Base-by-base conservation (phyloP, 257 asterid species). In the Fraxinus cuspidata region DNA sequence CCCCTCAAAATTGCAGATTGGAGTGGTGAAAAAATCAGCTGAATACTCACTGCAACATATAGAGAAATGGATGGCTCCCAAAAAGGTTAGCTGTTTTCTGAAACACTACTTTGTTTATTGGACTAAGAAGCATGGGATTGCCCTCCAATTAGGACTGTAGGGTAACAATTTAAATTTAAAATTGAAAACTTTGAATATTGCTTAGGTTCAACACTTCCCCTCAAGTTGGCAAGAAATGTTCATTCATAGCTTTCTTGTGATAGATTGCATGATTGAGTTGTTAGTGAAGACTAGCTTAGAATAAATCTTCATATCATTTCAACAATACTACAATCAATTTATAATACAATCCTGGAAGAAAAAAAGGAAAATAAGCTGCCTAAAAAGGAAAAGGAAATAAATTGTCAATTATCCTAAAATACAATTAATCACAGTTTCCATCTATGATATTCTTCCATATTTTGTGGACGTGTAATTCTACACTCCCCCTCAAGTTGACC, bases 11-110 rank as follows among this genome's bases (percentile, higher is more conserved):
- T 64, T 69, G 56, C 85, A 95, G 99, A 70, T 95, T 82, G 99
- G 99, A 53, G 84, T 95, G 72, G 89, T 91, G 85, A 89, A 84
- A 80, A 91, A 88, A 89, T 89, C 97, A 27, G 97, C 90, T 0
- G 83, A 74, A 1, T 25, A 85, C 60, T 31, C 96, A 34, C 81
- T 93, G 86, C 78, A 31, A 23, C 79, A 83, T 77, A 69, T 95
- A 66, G 86, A 88, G 71, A 81, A 85, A 84, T 95, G 99, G 99
- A 88, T 92, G 91, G 90, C 92, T 72, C 92, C 92, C 31, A 90
- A 91, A 79, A 92, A 90, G 97, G 98, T 92, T n/a, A 1, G 66
- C 35, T 47, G n/a, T 63, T 63, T 63, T 5, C 34, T 27, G 19
- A 63, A 53, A 53, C 64, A n/a, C 25, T 53, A 53, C 64, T 53